phyloP scores from a whole-genome alignment of 139 green algal species.

The Chlamydomonas asymmetrica region DNA sequence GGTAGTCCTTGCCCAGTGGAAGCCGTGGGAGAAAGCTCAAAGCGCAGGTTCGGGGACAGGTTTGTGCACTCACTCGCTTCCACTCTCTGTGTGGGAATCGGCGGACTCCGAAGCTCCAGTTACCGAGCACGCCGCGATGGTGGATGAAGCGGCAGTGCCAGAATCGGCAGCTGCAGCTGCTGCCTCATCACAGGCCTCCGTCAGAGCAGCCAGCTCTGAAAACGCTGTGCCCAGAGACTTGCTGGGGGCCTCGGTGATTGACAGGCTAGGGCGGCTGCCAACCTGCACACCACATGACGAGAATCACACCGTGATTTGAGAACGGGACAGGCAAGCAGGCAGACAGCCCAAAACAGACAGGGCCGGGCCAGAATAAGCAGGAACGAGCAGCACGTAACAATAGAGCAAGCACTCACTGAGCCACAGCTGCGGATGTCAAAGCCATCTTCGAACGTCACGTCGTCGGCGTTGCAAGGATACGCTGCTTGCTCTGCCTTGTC shows the following conservation, averaged over 20 bases:
- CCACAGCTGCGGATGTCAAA: constrained; percentile 19
- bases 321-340: background rate
- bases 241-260: background rate
- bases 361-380: background rate
- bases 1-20: too few species aligned
- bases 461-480: background rate
- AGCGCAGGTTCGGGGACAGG: too few species aligned
- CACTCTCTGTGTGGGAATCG: background rate
- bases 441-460: constrained; percentile 25
- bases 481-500: background rate
- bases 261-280: constrained; percentile 14
- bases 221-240: background rate
- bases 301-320: too few species aligned
- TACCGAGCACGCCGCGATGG: background rate
- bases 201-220: background rate
- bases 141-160: background rate
- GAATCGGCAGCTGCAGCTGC: background rate
- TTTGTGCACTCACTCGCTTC: too few species aligned
- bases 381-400: background rate
- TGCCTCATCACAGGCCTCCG: background rate
- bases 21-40: too few species aligned
- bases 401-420: constrained; percentile 2
- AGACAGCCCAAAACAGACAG: background rate
- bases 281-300: too few species aligned
- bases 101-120: background rate